Evolutionary conservation across 2,329 filamentous ascomycete genomes (phyloP), one percentile per base, ranked within the genome.

Genomic region (Metarhizium album): DNA sequence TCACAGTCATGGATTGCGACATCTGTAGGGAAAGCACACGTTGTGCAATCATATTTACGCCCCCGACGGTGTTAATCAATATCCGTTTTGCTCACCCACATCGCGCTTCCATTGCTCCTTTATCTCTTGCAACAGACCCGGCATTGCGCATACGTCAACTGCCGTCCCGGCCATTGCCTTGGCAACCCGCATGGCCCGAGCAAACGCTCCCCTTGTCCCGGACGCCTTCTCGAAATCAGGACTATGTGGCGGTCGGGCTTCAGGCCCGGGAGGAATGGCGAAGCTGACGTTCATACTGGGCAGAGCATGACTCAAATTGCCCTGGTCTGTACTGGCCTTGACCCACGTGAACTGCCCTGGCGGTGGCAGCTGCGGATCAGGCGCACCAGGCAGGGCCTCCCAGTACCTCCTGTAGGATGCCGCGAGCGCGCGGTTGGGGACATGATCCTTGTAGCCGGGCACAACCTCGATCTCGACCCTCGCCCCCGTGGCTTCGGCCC

Each of bases 271-370:
- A 16, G 64, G 66, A 52, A 81, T 78, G 24, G 68, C 67, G 57
- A 80, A 82, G 6, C 72, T 72, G 1, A 70, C 66, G 50, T 70
- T 75, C 37, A 83, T 60, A 49, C 74, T 77, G 38, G 79, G 80
- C 67, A 81, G 71, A 1, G 69, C 74, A 57, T 82, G 74, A 55
- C 74, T 79, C 49, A 82, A 62, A 54, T 83, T 72, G 0, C 79
- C 80, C 63, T 81, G 77, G 58, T 83, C 79, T 0, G 77, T 80
- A 55, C 75, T 79, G 4, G 78, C 78, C 47, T 49, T 49, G 27
- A 53, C 49, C 46, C 38, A 46, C 1, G 52, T 54, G 5, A 40
- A 24, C 57, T 68, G 71, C n/a, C 54, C 53, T 0, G 66, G 61
- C 54, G 69, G 71, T 48, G 20, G 59, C 42, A 58, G 64, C 38